Conservation (phyloP, 495 filamentous ascomycete species). For the Xylaria flabelliformis region DNA sequence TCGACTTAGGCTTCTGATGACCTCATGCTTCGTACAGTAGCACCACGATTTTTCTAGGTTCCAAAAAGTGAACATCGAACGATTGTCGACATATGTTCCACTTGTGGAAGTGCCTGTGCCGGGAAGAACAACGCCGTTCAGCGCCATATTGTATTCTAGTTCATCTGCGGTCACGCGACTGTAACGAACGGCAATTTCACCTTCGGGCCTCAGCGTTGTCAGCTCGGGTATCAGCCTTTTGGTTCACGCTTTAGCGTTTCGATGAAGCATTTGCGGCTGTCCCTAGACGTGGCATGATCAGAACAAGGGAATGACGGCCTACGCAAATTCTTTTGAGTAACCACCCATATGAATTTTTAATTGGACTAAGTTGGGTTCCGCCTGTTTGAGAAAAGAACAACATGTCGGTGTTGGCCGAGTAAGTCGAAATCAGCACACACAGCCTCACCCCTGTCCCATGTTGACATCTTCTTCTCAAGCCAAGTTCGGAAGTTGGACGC, state of each 20-base stretch:
- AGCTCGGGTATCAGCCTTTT: not conserved
- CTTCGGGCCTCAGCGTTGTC: not conserved
- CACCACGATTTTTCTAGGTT: slow-evolving; percentile 6
- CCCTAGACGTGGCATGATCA: slow-evolving; percentile 23
- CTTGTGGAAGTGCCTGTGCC: slow-evolving; percentile 8
- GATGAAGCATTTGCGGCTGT: slow-evolving; percentile 9
- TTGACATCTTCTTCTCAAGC: slow-evolving; percentile 53
- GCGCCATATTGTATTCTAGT: slow-evolving; percentile 8
- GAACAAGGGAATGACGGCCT: slow-evolving; percentile 14
- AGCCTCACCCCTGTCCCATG: slow-evolving; percentile 7
- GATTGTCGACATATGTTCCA: slow-evolving; percentile 25
- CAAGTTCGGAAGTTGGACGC: slow-evolving; percentile 79
- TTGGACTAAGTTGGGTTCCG: slow-evolving; percentile 20
- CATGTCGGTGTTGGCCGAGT: slow-evolving; percentile 75
- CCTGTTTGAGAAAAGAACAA: slow-evolving; percentile 19
- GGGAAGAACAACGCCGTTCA: slow-evolving; percentile 10
- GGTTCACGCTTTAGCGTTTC: not conserved
- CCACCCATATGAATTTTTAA: slow-evolving; percentile 33
- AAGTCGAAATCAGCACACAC: slow-evolving; percentile 43
- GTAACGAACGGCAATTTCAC: not conserved
- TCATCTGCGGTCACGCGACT: not conserved
- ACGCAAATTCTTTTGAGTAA: slow-evolving; percentile 23
- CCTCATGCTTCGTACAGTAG: slow-evolving; percentile 11
- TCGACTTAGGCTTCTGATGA: slow-evolving; percentile 3
- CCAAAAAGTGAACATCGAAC: slow-evolving; percentile 25